Evolutionary conservation across 257 asterid genomes (phyloP).

Genomic region (Solanum habrochaites): DNA sequence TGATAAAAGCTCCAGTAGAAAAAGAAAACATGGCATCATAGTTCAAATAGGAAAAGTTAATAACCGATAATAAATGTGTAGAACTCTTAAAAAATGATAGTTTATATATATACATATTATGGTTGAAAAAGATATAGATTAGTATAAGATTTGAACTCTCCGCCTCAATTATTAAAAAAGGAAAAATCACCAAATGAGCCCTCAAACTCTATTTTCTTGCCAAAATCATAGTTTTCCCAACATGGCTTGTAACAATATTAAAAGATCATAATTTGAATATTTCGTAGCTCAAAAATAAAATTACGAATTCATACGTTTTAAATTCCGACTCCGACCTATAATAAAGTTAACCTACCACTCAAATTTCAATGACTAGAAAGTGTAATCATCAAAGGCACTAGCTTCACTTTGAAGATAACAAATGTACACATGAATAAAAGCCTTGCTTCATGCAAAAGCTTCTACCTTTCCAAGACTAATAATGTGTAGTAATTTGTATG

Average conservation of each 20-base stretch:
- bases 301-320: neutral
- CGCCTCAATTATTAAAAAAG: too few species aligned
- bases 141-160: neutral
- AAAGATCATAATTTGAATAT: too few species aligned
- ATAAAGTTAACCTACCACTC: neutral
- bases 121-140: neutral
- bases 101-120: neutral
- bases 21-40: neutral
- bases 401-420: neutral
- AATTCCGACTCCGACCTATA: fast-evolving
- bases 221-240: neutral
- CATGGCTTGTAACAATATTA: too few species aligned
- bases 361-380: neutral
- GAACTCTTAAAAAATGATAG: neutral
- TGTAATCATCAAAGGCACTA: neutral
- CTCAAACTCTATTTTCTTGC: neutral
- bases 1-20: neutral
- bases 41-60: neutral
- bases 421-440: neutral
- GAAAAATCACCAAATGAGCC: neutral
- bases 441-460: neutral
- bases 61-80: fast-evolving
- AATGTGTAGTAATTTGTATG: neutral
- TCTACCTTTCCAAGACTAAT: neutral
- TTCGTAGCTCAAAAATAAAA: neutral